phyloP scores from a whole-genome alignment of 345 rosid genomes.

The Boechera retrofracta region DNA sequence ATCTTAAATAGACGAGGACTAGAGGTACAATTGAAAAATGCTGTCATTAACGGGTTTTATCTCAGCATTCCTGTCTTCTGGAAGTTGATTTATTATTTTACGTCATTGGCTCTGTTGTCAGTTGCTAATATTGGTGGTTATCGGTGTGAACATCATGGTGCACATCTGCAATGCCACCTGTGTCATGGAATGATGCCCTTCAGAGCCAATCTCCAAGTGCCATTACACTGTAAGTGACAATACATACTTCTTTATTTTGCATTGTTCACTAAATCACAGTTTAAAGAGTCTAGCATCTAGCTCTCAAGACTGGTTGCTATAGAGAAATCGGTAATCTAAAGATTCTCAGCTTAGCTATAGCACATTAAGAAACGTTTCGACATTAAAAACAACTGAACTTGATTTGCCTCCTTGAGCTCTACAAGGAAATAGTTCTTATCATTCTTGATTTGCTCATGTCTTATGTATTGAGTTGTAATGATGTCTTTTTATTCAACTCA shows the following conservation, averaged over 20 bases:
- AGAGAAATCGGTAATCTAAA: constrained; percentile 68
- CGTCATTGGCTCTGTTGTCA: constrained; percentile 37
- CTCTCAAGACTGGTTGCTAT: constrained; percentile 9
- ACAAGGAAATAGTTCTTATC: not conserved
- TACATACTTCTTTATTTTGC: constrained; percentile 1
- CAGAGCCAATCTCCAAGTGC: constrained; percentile 62
- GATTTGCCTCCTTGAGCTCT: constrained; percentile 6
- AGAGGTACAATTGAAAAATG: not conserved
- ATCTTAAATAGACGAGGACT: not conserved
- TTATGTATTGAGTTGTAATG: not conserved
- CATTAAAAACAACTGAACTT: not conserved
- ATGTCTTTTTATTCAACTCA: constrained; percentile 43
- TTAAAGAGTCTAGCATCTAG: constrained; percentile 20
- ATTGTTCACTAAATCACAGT: not conserved
- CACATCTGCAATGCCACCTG: constrained; percentile 79
- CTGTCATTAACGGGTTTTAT: constrained; percentile 1
- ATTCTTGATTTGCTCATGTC: constrained; percentile 6
- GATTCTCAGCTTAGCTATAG: not conserved
- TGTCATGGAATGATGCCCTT: constrained; percentile 93
- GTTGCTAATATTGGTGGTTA: constrained; percentile 64
- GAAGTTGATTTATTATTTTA: constrained; percentile 19
- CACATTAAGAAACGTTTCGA: not conserved
- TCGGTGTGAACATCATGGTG: constrained; percentile 62
- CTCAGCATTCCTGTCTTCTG: not conserved
- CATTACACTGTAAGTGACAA: constrained; percentile 75